Conservation (phyloP, 129 eudicot species). For the Helianthus tuberosus region DNA sequence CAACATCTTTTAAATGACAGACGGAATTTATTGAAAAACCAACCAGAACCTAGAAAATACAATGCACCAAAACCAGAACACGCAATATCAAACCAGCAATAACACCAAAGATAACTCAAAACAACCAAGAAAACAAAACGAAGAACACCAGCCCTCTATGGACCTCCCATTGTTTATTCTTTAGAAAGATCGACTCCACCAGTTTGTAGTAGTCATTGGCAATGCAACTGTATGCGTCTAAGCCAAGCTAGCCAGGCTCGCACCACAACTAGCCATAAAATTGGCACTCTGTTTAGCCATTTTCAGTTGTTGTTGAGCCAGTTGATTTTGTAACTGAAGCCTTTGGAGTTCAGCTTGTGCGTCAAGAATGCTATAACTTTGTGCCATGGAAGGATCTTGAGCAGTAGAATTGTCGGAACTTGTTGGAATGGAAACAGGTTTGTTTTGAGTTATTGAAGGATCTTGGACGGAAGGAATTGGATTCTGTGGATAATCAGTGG, state of each 20-base stretch:
- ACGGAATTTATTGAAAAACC: no score
- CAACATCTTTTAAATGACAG: no score
- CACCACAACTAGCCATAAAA: conserved; percentile 32
- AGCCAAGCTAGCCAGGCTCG: conserved; percentile 20
- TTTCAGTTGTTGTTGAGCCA: conserved; percentile 1
- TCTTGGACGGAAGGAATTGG: neutral
- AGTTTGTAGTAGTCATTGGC: no score
- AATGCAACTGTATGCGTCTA: no score
- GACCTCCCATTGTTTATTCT: no score
- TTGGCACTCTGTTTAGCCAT: conserved; percentile 38
- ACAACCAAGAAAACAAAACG: no score
- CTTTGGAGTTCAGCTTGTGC: conserved; percentile 30
- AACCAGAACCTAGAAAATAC: no score
- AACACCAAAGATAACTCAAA: no score
- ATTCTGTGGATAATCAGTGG: neutral
- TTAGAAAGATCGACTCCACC: no score
- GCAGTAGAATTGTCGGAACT: neutral
- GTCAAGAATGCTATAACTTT: conserved; percentile 27
- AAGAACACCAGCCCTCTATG: no score
- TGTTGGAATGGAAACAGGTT: conserved; percentile 18
- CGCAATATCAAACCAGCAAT: no score
- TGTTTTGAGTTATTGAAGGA: neutral
- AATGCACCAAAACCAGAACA: no score
- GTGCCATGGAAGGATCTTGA: conserved; percentile 13
- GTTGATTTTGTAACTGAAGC: conserved; percentile 28